A percentile compares a stretch with the other conserved stretches of the same genome.
Evolutionary conservation across 768 basidiomycete genomes (phyloP).

Genomic region (Auricularia sp.): DNA sequence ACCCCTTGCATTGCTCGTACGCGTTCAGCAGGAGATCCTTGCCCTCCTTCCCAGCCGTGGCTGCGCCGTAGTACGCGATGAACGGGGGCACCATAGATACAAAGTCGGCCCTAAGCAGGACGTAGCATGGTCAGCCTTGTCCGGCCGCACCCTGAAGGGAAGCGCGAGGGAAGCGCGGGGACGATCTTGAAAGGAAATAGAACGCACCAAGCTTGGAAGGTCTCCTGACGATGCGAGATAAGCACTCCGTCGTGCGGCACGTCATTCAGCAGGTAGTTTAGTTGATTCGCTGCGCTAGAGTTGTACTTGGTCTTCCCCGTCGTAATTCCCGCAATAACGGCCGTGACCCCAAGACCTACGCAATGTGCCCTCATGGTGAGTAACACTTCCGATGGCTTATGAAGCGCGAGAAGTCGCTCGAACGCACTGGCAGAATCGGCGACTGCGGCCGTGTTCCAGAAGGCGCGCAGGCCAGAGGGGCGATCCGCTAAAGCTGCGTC

Average conservation of each 20-base stretch:
- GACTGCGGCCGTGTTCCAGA: constrained; percentile 17
- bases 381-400: not conserved
- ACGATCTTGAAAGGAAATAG: constrained; percentile 12
- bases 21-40: constrained; percentile 14
- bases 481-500: not conserved
- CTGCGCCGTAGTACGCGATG: constrained; percentile 24
- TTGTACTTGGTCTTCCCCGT: constrained; percentile 9
- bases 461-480: not conserved
- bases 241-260: constrained; percentile 19
- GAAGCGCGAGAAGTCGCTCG: not conserved
- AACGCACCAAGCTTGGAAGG: constrained; percentile 1
- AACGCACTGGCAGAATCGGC: constrained; percentile 21
- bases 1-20: constrained; percentile 18
- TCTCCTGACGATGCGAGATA: constrained; percentile 7
- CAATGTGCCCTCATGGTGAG: not conserved
- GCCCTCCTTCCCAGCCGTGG: constrained; percentile 21
- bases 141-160: not conserved
- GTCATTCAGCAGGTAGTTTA: constrained; percentile 11
- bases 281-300: constrained; percentile 13
- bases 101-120: constrained; percentile 12
- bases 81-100: constrained; percentile 27
- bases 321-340: constrained; percentile 10
- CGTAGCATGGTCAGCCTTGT: not conserved
- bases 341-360: constrained; percentile 10
- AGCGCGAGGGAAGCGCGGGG: constrained; percentile 9